Base-by-base conservation (phyloP, 768 basidiomycete species). In the Sarcodon aspratus region DNA sequence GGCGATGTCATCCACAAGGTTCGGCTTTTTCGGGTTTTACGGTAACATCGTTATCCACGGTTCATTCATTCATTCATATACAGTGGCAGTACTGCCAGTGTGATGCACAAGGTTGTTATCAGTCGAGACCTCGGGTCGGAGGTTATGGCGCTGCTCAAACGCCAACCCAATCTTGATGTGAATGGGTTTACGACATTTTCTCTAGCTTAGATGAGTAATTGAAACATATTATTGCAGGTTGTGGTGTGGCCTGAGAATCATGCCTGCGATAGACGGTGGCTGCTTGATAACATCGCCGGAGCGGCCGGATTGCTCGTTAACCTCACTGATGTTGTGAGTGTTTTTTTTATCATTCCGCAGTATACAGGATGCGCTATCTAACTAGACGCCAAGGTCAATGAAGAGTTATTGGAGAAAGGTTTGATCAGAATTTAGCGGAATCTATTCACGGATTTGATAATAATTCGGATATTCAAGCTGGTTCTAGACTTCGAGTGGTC, bases 401-500 rank as follows among this genome's bases (percentile, higher is more conserved):
- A 71, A 12, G 89, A 91, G 59, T 61, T 94, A 9, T 55, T 92
- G 36, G 78, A 82, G 36, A 72, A 75, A 54, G 75, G 75, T 70
- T 17, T 48, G 53, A 54, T 53, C 33, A 48, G 13, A n/a, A 3
- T 13, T 27, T 9, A 5, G 2, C 36, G 9, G 46, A 17, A 34
- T 48, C 7, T 32, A 36, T 35, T 46, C 44, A 4, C 27, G 40
- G 7, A 17, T 12, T n/a, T 45, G 8, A 33, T 4, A 48, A 27
- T 47, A 27, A 50, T 10, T 1, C 15, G 27, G 17, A 45, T 17
- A 18, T 15, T 13, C 2, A 55, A 84, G 90, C 90, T 53, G 91
- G 92, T 3, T 69, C 83, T 0, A 69, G 62, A 45, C 71, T 99
- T 8, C 78, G 76, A 40, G 82, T 88, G n/a, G 76, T 96, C 3